Evolutionary conservation across 768 basidiomycete genomes (phyloP), one percentile per base, ranked within the genome.

Genomic region (Boletus eberwhitei): DNA sequence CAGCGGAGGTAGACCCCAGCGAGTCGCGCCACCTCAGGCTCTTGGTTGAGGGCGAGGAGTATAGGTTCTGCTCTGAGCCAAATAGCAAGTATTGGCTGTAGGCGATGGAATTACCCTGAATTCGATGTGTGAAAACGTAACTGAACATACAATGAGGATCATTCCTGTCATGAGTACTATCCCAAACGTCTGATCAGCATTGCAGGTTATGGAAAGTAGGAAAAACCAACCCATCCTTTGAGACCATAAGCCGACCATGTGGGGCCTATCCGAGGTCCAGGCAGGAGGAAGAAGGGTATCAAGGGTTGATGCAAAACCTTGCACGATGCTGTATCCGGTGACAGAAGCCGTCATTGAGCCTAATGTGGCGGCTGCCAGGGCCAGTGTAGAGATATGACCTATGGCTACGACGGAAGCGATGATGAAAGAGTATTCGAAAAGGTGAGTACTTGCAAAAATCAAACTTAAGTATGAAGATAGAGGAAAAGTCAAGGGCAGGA

Each of bases 271-370:
- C 4, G 93, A 93, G 0, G 97, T 95, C 94, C 91, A 99, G 16
- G 96, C 94, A 37, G 91, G 84, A 1, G 97, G 96, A 9, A 98
- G 83, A 63, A 99, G 80, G 0, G 95, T 95, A 69, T 99, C 97
- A 19, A 99, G 82, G 0, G 92, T 86, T 46, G 88, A 90, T 8
- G 83, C 75, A 51, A 96, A 83, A 19, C 93, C 93, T 59, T 88
- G 87, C 7, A 94, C 74, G 51, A 96, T 86, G 58, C 86, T 88
- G 44, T 75, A 68, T 29, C 69, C 69, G 2, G 69, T 68, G 12
- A 86, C 84, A 48, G 79, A 82, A 19, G 84, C 84, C 0, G 87
- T 87, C 86, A 90, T 88, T 12, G 82, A 84, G 2, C 82, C 87
- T 12, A 90, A 71, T 19, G 82, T 86, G 24, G 88, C 83, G 0